Evolutionary conservation across 179 eudicot genomes (phyloP).

Genomic region (Nepenthes alata): DNA sequence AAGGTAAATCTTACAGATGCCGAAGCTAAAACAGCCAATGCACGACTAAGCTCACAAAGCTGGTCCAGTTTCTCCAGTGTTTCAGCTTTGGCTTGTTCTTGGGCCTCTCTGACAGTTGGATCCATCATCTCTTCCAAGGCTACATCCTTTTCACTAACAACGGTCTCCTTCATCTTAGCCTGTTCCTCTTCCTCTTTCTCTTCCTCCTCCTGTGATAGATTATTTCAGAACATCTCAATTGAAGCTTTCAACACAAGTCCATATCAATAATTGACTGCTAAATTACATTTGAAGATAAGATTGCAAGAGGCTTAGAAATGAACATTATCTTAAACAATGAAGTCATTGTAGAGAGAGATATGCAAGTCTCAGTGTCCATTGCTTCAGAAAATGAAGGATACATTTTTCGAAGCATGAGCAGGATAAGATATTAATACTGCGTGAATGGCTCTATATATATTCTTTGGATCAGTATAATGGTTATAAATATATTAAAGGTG

Average conservation of each 20-base stretch:
- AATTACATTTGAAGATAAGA: too few species aligned
- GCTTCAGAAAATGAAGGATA: too few species aligned
- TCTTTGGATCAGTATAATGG: too few species aligned
- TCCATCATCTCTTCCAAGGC: slow-evolving; percentile 47
- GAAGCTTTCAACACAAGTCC: not conserved
- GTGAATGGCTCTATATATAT: too few species aligned
- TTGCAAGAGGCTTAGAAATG: too few species aligned
- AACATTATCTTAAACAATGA: too few species aligned
- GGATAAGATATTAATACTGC: too few species aligned
- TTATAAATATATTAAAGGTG: too few species aligned
- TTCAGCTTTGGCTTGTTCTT: slow-evolving; percentile 18
- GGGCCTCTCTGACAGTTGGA: slow-evolving; percentile 37
- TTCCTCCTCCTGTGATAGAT: slow-evolving; percentile 44
- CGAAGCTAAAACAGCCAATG: slow-evolving; percentile 78
- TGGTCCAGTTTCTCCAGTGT: slow-evolving; percentile 47
- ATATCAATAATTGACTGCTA: too few species aligned
- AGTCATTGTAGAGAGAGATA: too few species aligned
- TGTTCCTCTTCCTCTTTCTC: slow-evolving; percentile 52
- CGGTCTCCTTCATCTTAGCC: slow-evolving; percentile 44
- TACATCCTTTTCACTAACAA: slow-evolving; percentile 30
- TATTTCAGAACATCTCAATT: slow-evolving; percentile 6
- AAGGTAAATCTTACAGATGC: slow-evolving; percentile 47
- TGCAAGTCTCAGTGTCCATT: too few species aligned
- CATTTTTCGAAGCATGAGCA: too few species aligned
- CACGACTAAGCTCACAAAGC: slow-evolving; percentile 72